Conservation (phyloP, 2,329 filamentous ascomycete genomes). For the Penicillium sp. region DNA sequence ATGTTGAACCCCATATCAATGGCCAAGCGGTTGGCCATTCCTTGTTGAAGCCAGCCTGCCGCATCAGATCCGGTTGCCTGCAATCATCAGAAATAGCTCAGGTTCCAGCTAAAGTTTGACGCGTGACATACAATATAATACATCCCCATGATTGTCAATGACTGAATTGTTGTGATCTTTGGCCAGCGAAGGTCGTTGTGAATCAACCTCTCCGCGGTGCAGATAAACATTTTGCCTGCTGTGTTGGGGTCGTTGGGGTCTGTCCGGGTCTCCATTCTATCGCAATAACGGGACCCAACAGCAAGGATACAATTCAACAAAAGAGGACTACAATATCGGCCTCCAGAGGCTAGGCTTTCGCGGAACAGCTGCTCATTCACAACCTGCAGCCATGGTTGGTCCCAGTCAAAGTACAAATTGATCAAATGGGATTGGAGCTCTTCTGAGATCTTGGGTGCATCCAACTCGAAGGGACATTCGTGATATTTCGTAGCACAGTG, state of each 20-base stretch:
- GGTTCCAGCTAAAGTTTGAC: neutral
- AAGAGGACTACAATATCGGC: conserved; percentile 33
- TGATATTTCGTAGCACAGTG: neutral
- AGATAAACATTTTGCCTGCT: conserved; percentile 33
- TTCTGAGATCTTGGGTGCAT: conserved; percentile 9
- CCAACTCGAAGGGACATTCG: neutral
- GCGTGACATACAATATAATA: conserved; percentile 27
- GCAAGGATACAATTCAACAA: conserved; percentile 38
- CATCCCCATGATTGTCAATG: conserved; percentile 31
- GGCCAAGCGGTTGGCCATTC: conserved; percentile 37
- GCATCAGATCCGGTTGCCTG: conserved; percentile 38
- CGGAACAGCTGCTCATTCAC: conserved; percentile 39
- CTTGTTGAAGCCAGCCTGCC: conserved; percentile 39
- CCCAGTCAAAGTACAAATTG: conserved; percentile 39
- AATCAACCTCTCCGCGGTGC: conserved; percentile 26
- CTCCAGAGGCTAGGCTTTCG: conserved; percentile 24
- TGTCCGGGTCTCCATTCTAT: conserved; percentile 30
- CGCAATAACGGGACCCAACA: conserved; percentile 35
- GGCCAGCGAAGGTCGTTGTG: conserved; percentile 28
- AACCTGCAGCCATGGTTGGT: conserved; percentile 39
- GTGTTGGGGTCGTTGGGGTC: conserved; percentile 34
- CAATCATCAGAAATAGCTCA: neutral
- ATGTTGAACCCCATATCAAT: conserved; percentile 43
- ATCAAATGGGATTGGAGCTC: conserved; percentile 32
- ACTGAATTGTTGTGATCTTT: conserved; percentile 40